Evolutionary conservation across 2,329 filamentous ascomycete genomes (phyloP).

Genomic region (Fusarium foetens): DNA sequence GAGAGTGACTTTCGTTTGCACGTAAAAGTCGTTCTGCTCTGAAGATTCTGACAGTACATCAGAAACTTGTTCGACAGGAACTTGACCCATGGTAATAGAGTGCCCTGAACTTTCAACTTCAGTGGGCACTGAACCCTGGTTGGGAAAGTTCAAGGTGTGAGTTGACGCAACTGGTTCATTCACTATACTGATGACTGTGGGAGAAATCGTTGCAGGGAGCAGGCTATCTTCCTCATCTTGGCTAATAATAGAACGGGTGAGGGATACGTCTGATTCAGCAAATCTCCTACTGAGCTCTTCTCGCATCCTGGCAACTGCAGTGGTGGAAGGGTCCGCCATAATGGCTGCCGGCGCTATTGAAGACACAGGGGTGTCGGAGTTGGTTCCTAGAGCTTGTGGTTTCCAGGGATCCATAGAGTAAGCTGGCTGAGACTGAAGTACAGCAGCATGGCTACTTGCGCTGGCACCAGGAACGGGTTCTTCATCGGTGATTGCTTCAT

Average conservation of each 20-base stretch:
- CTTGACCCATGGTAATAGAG: constrained; percentile 44
- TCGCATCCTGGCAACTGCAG: constrained; percentile 35
- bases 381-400: constrained; percentile 35
- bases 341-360: constrained; percentile 45
- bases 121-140: constrained; percentile 31
- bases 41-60: constrained; percentile 34
- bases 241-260: constrained; percentile 35
- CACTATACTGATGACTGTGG: constrained; percentile 51
- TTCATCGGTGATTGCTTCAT: constrained; percentile 3
- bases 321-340: constrained; percentile 37
- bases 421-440: constrained; percentile 29
- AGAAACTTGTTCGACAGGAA: constrained; percentile 38
- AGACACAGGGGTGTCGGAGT: constrained; percentile 32
- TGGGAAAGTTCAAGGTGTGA: constrained; percentile 35
- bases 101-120: constrained; percentile 38
- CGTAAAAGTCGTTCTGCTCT: constrained; percentile 5
- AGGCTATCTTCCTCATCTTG: constrained; percentile 30
- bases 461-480: background rate
- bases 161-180: constrained; percentile 37
- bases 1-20: constrained; percentile 64
- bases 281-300: constrained; percentile 37
- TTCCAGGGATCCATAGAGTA: constrained; percentile 42
- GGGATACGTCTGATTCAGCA: constrained; percentile 23
- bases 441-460: constrained; percentile 12
- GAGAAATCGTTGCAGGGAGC: constrained; percentile 50